Conservation (phyloP, 176 grass and related monocot species). For the Carex kokanica region DNA sequence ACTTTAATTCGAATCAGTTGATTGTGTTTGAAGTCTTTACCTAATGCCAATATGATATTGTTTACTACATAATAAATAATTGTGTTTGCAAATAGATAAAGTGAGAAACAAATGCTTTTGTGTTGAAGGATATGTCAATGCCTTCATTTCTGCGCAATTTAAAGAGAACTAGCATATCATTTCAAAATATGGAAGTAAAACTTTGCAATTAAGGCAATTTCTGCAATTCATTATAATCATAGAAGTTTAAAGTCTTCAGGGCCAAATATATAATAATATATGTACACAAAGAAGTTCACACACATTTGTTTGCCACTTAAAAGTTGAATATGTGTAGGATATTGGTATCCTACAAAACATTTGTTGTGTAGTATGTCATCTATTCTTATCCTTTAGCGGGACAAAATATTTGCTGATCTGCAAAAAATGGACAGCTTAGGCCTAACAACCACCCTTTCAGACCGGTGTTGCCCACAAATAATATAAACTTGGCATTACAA, state of each 20-base stretch:
- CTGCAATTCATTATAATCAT: background rate
- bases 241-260: background rate
- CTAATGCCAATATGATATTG: background rate
- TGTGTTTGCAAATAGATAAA: background rate
- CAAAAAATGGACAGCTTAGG: background rate
- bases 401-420: background rate
- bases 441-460: background rate
- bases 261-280: background rate
- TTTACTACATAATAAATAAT: background rate
- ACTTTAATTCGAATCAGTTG: background rate
- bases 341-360: background rate
- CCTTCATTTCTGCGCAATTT: background rate
- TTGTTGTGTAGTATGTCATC: conserved; percentile 9
- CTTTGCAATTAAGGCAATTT: background rate
- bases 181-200: background rate
- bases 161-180: background rate
- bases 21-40: background rate
- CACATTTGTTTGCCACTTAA: background rate
- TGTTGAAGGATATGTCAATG: background rate
- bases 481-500: background rate
- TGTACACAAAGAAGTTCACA: background rate
- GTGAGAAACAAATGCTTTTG: background rate
- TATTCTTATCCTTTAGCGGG: too few species aligned
- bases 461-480: background rate
- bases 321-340: background rate